Evolutionary conservation across 371 early-diverging fungal genomes (phyloP).

Genomic region (Cladochytrium tenue): DNA sequence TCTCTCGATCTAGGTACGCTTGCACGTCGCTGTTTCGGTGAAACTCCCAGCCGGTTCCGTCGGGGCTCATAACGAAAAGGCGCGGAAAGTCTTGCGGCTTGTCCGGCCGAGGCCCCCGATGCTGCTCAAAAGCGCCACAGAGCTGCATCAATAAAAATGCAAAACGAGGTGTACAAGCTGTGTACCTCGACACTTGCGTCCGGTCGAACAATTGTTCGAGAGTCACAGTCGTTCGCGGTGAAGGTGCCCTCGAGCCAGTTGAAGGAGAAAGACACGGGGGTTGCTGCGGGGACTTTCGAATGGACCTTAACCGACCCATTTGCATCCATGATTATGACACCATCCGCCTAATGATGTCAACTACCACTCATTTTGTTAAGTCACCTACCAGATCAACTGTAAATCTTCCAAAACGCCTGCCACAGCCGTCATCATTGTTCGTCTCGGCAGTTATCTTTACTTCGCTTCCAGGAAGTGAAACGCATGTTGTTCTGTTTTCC

Average conservation of each 20-base stretch:
- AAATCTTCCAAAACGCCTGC: neutral
- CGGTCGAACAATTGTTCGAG: neutral
- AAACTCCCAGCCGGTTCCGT: neutral
- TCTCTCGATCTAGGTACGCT: no score
- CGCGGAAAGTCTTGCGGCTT: neutral
- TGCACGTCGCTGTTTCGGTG: neutral
- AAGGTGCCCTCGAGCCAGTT: neutral
- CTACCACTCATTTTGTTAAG: no score
- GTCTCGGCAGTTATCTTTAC: neutral
- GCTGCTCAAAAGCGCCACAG: neutral
- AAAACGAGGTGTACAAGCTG: neutral
- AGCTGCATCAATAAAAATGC: neutral
- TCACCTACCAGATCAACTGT: no score
- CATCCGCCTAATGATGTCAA: neutral
- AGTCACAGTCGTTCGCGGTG: neutral
- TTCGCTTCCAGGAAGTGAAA: neutral
- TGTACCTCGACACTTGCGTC: neutral
- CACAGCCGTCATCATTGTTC: neutral
- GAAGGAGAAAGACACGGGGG: neutral
- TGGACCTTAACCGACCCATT: no score
- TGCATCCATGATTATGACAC: neutral
- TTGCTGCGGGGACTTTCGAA: no score
- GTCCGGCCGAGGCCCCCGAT: neutral
- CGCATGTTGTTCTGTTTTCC: neutral
- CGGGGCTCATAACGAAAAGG: neutral